Percentiles rank a stretch among this genome's conserved stretches.
Evolutionary conservation across 2,329 filamentous ascomycete genomes (phyloP).

Genomic region (Xylaria sp.): DNA sequence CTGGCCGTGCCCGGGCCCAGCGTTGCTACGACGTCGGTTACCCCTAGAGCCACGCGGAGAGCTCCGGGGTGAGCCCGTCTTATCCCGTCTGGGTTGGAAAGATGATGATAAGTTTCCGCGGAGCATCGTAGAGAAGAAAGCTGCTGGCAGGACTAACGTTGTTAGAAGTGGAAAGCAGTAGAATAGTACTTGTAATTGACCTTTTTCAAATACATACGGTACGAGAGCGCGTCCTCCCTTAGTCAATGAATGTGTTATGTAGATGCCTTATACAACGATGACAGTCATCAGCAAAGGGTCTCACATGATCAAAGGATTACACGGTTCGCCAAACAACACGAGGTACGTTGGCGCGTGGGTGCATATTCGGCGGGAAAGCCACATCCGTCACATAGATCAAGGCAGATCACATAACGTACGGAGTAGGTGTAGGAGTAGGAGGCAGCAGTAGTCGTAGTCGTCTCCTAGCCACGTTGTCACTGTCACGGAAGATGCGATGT

Average conservation of each 20-base stretch:
- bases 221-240: too few species aligned
- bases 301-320: not conserved
- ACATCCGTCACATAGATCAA: not conserved
- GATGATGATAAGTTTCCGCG: conserved; percentile 2
- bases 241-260: too few species aligned
- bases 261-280: too few species aligned
- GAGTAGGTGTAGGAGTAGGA: too few species aligned
- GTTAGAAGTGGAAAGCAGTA: not conserved
- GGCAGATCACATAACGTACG: not conserved
- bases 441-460: too few species aligned
- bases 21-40: not conserved
- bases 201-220: too few species aligned
- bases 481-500: not conserved
- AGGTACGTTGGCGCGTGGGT: not conserved
- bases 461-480: not conserved
- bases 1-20: not conserved
- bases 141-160: not conserved
- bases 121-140: not conserved
- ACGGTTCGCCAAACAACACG: not conserved
- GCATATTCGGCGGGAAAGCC: not conserved
- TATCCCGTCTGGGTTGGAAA: not conserved
- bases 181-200: too few species aligned
- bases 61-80: conserved; percentile 2
- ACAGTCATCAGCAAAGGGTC: not conserved
- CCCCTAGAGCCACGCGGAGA: conserved; percentile 2